Evolutionary conservation across 495 filamentous ascomycete species (phyloP), one percentile per base, ranked within the genome.

Genomic region (Talaromyces ruber): DNA sequence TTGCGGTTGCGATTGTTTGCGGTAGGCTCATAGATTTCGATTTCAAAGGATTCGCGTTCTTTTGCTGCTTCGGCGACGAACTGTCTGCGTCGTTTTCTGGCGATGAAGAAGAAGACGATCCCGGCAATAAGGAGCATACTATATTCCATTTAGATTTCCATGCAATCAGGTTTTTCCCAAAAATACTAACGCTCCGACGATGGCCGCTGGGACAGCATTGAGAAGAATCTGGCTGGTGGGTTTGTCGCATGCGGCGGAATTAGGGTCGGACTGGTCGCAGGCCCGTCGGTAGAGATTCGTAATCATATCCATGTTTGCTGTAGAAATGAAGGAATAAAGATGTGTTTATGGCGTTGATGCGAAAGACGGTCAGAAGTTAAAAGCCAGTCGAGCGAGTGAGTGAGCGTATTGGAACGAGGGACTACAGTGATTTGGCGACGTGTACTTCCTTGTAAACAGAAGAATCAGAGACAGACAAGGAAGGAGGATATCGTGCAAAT

Each of bases 1-100:
- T 28, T 25, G 4, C 24, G 59, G 14, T 45, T 25, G 11, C 26
- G 59, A 14, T 25, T 51, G n/a, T 60, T 45, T n/a, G 45, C 43
- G 21, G 51, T 54, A 1, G 59, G 59, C 30, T 60, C 59, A 14
- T 60, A 60, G 22, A 60, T 30, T 1, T 60, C 59, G 59, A 60
- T 60, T 26, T 60, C 59, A 21, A 60, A 47, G 25, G 59, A 60
- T 47, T 60, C 59, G 22, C 59, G 39, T 52, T 60, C 59, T 14
- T 60, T 60, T 43, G 21, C 59, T 18, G 30, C 59, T 21, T 60
- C 59, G 5, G 26, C 43, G n/a, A 29, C 24, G 37, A 51, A 60
- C 21, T 50, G 59, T 39, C 29, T 50, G 21, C 59, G 59, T 51
- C 43, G 43, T 45, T 39, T 37, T 22, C 59, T 12, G 24, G 59